Base-by-base conservation (phyloP, 352 stramenopile genomes). In the Thalassiosira delicatula region DNA sequence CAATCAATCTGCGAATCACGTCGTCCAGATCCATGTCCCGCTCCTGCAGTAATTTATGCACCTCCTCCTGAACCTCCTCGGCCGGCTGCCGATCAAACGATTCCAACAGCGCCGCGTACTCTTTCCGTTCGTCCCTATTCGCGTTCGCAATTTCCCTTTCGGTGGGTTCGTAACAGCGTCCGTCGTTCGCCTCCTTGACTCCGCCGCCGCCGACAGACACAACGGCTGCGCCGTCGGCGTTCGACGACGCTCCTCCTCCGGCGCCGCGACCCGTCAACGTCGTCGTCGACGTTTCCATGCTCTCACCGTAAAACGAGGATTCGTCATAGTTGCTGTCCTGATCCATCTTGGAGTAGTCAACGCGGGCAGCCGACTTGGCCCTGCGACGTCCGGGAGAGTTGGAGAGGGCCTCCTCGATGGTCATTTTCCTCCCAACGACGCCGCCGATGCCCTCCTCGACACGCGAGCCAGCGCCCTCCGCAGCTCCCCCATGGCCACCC, bases 1-100 rank as follows among this genome's bases (percentile, higher is more conserved):
- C 80, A 51, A 54, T 75, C 54, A 65, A 67, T 23, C 17, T 79
- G 19, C 25, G 68, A 70, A 46, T 63, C n/a, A 94, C 69, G 25
- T 84, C 32, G 19, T 90, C 70, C 46, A 93, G 75, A 35, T 91
- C 84, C 91, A 93, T 90, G 0, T 84, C 68, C 12, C 54, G 65
- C 78, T 93, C 88, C 76, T 93, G 77, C 30, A 83, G 42, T 25
- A 93, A 69, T 76, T 88, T 90, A n/a, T 73, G 53, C 9, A 93
- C 60, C 72, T 95, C 91, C 4, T 76, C 42, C 14, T 73, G 62
- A 8, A 84, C 63, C 9, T 82, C 70, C 0, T 76, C 67, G 7
- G 35, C 25, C 11, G n/a, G 56, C 19, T 78, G 53, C 21, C 68
- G 54, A 9, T 67, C 33, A 17, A 76, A 79, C 11, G 59, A 51